Evolutionary conservation across 345 rosid species (phyloP).

Genomic region (Salix dunnii): DNA sequence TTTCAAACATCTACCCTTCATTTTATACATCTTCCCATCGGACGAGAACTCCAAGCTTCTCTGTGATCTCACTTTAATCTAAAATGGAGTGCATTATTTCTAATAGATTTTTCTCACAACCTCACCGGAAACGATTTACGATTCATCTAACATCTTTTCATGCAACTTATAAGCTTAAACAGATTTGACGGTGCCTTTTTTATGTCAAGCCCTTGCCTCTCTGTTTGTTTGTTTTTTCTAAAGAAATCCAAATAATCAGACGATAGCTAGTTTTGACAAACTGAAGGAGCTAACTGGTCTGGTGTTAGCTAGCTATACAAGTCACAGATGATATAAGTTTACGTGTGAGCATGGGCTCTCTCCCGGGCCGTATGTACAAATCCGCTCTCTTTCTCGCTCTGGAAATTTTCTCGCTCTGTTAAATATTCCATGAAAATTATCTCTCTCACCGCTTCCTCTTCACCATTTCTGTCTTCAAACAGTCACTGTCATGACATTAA

Average conservation of each 20-base stretch:
- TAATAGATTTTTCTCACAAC: too few relatives aligned
- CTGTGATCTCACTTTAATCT: too few relatives aligned
- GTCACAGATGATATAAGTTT: too few relatives aligned
- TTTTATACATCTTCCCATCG: too few relatives aligned
- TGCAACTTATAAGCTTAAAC: not conserved
- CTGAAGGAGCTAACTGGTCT: not conserved
- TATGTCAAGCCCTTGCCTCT: not conserved
- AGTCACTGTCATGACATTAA: slow-evolving; percentile 14
- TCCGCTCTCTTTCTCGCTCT: not conserved
- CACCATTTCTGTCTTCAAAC: not conserved
- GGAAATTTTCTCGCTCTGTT: not conserved
- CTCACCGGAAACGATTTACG: not conserved
- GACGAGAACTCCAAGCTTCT: too few relatives aligned
- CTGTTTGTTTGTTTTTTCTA: not conserved
- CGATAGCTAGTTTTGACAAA: not conserved
- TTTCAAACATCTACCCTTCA: too few relatives aligned
- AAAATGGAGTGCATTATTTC: too few relatives aligned
- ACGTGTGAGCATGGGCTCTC: not conserved
- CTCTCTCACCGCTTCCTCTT: not conserved
- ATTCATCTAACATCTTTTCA: not conserved
- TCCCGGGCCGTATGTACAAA: not conserved
- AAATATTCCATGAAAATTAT: too few relatives aligned
- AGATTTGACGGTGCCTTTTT: not conserved
- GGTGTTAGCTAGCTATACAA: not conserved
- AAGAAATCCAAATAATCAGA: not conserved